Base-by-base conservation (phyloP, 2,329 filamentous ascomycete species). In the Calonectria multiphialidica region DNA sequence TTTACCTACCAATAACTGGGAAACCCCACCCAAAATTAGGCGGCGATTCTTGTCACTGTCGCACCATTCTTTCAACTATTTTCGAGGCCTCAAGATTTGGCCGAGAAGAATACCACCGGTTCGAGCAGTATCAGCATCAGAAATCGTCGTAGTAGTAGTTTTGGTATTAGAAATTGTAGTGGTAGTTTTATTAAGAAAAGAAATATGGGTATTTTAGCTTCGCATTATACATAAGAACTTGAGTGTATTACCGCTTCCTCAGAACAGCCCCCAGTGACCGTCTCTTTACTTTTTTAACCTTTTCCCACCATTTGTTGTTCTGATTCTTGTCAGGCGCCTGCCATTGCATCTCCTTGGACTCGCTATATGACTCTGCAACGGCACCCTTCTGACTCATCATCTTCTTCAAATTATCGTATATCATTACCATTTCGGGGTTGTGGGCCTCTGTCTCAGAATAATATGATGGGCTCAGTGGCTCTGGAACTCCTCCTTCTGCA, bases 381-480 rank as follows among this genome's bases (percentile, higher is more conserved):
- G 53, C 53, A 23, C 53, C 53, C 35, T 59, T 59, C 53, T 59
- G 53, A 33, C 53, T 59, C 53, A 59, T 59, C 6, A 59, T 25
- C 53, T 40, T 59, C 7, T 59, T 59, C 13, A 59, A 59, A 10
- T 59, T 37, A 28, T 59, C 53, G 13, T 59, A 59, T 59, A 59
- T 59, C 21, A 16, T 59, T 25, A 59, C 35, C 53, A 59, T 59
- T 33, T 59, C 53, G 6, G 53, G 33, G n/a, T 30, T 59, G 35
- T 23, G 53, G n/a, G 53, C 10, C 53, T 59, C 53, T 37, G 53
- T 13, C 13, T 23, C 16, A 13, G 53, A 23, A 13, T 40, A 16
- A 15, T 13, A 35, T n/a, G 33, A 35, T 30, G 53, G 33, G n/a
- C 15, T 57, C 2, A 37, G 25, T 8, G 53, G 53, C n/a, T 40